Base-by-base conservation (phyloP, 73 alveolate genomes). In the Symbiodinium natans region DNA sequence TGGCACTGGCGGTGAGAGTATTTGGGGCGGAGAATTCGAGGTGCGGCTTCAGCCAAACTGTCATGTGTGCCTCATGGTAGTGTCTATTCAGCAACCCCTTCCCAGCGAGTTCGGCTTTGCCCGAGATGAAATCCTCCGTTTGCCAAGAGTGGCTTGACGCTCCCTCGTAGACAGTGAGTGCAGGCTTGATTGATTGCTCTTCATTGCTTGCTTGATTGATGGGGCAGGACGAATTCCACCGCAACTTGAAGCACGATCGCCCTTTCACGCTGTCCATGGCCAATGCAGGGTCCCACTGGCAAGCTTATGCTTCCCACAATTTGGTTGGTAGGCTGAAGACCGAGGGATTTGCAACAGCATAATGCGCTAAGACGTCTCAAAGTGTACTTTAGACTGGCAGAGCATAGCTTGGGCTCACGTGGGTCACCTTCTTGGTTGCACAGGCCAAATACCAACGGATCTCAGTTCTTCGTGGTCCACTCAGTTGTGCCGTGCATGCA, bases 191-290 rank as follows among this genome's bases (percentile, higher is more conserved):
- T 25, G 39, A 23, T 23, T 10, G 39, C 13, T 68, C 40, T 7
- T n/a, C n/a, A n/a, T n/a, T n/a, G n/a, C n/a, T n/a, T n/a, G n/a
- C n/a, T n/a, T 19, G 68, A 33, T 34, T 3, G 1, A 0, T 33
- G 36, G 99, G 99, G 43, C 99, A 99, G 99, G 99, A 99, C 98
- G 99, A 99, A 87, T 99, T 99, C 93, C 99, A 99, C 94, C 99
- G 99, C 93, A 99, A 99, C 82, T 99, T 99, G 68, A 99, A 99
- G 98, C 99, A 99, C 99, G 99, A 99, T 71, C 99, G 99, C 68
- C 99, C 99, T 68, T 99, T 97, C 83, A 93, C 99, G 41, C 99
- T 99, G 82, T 99, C 99, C 33, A 99, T 99, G 99, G 99, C 99
- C 56, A 99, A 99, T 94, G 99, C 99, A 48, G 99, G 99, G 95